These are phyloP conservation scores for Cucurbita maxima DNA, from an alignment of 306 rosid species.

Conservation along the genomic window DNA sequence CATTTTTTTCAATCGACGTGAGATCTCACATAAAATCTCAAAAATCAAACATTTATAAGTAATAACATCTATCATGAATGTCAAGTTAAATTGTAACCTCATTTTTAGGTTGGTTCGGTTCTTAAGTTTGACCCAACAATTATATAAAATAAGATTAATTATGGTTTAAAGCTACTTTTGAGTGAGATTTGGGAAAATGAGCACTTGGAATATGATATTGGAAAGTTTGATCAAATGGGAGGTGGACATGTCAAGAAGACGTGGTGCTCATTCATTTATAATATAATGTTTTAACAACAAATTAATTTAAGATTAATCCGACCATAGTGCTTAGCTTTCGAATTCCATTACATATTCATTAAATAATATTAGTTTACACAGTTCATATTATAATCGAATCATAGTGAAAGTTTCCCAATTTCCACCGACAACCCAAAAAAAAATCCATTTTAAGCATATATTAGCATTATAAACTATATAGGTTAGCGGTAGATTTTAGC, in stretches of 20 bases:
- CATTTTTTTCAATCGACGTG: no score
- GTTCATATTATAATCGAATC: neutral
- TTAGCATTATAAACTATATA: no score
- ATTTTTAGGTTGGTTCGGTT: no score
- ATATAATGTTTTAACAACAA: neutral
- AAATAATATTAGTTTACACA: neutral
- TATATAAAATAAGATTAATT: no score
- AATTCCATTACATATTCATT: neutral
- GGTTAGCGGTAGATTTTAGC: no score
- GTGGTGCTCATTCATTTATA: neutral
- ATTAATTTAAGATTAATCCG: neutral
- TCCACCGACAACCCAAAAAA: neutral
- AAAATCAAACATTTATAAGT: no score
- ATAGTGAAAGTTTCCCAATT: neutral
- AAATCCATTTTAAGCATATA: neutral
- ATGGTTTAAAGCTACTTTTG: neutral
- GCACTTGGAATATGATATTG: neutral
- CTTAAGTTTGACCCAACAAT: no score
- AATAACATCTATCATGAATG: no score
- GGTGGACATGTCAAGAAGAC: neutral
- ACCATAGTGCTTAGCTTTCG: neutral
- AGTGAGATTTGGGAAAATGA: neutral
- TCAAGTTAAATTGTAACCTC: no score
- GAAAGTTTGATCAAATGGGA: neutral
- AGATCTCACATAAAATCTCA: no score